Conservation (phyloP, 345 rosid species). For the Hibiscus syriacus region DNA sequence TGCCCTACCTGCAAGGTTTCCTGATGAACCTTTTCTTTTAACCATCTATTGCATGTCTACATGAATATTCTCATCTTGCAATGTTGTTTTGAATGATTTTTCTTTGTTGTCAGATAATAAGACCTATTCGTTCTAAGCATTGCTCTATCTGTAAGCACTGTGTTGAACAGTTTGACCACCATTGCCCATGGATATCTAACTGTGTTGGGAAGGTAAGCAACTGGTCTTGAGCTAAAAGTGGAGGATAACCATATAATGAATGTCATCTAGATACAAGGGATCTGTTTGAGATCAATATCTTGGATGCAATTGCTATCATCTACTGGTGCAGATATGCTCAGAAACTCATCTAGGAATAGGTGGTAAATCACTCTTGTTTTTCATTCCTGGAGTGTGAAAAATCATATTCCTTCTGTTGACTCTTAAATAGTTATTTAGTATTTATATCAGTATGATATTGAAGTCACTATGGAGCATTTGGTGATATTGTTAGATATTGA, state of each 20-base stretch:
- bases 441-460: neutral
- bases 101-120: slow-evolving; percentile 54
- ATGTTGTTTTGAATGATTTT: slow-evolving; percentile 7
- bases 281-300: neutral
- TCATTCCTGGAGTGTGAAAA: neutral
- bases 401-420: neutral
- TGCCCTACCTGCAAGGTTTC: slow-evolving; percentile 99
- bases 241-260: slow-evolving; percentile 3
- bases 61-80: neutral
- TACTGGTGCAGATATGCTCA: neutral
- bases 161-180: slow-evolving; percentile 92
- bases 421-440: neutral
- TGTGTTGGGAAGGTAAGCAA: slow-evolving; percentile 91
- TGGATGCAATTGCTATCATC: neutral
- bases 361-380: neutral
- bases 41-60: neutral
- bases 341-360: neutral
- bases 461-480: neutral
- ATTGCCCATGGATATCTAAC: slow-evolving; percentile 99
- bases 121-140: slow-evolving; percentile 94
- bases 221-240: neutral
- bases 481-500: no score
- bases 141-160: slow-evolving; percentile 85
- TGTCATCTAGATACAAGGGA: neutral
- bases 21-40: slow-evolving; percentile 8